phyloP scores from a whole-genome alignment of 192 early-diverging fungal species.

The Irineochytrium annulatum region DNA sequence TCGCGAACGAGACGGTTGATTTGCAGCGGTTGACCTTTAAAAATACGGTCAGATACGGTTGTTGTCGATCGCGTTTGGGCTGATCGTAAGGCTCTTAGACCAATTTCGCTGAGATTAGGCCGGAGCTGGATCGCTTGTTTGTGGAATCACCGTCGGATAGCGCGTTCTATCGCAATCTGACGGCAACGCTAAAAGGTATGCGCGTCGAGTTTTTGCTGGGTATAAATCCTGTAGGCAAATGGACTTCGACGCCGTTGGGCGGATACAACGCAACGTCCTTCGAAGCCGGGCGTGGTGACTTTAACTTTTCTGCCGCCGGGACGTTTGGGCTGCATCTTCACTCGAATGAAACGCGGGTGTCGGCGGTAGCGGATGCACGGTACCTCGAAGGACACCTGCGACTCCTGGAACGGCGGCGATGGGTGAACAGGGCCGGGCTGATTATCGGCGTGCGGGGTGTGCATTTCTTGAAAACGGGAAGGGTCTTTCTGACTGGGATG shows the following conservation, averaged over 20 bases:
- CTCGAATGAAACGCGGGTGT: neutral
- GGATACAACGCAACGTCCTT: neutral
- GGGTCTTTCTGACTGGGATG: neutral
- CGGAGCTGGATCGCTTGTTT: neutral
- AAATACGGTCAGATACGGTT: neutral
- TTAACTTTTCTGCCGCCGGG: neutral
- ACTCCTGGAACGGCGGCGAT: neutral
- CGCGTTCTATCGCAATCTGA: neutral
- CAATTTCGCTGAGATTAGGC: neutral
- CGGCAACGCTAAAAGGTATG: neutral
- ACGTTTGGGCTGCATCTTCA: neutral
- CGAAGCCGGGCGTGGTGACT: neutral
- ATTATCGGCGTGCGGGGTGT: neutral
- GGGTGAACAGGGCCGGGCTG: neutral
- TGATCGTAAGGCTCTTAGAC: neutral
- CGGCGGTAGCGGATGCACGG: neutral
- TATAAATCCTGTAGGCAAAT: neutral
- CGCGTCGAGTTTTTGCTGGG: neutral
- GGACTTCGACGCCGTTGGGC: neutral
- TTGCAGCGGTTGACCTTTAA: neutral
- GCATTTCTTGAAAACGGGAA: neutral
- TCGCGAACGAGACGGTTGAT: neutral
- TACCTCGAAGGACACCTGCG: conserved; percentile 1
- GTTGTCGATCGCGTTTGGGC: neutral
- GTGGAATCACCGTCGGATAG: too few relatives aligned